A percentile compares a stretch with the other conserved stretches of the same genome.
Conservation (phyloP, 306 rosid species). For the Castanea crenata region DNA sequence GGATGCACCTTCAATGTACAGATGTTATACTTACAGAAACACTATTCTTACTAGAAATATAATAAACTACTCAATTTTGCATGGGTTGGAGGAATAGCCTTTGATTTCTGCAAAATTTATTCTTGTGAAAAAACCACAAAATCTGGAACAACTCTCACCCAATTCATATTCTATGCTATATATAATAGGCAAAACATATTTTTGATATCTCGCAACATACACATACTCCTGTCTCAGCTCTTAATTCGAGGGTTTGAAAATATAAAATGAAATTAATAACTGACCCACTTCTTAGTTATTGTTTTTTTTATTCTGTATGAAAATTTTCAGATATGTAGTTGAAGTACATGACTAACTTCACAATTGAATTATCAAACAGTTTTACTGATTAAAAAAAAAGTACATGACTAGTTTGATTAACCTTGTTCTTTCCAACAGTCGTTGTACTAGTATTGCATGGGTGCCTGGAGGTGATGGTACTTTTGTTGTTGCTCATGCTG, state of each 20-base stretch:
- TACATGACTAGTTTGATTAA: constrained; percentile 21
- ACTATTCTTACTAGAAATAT: not conserved
- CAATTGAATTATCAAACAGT: too few species aligned
- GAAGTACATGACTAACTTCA: not conserved
- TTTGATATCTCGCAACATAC: not conserved
- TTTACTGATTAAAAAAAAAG: not conserved
- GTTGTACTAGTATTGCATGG: constrained; percentile 91
- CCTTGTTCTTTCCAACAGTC: constrained; percentile 58
- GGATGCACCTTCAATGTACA: not conserved
- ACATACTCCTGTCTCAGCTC: not conserved
- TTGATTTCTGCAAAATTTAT: not conserved
- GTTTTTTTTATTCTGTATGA: not conserved
- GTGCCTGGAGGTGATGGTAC: constrained; percentile 88
- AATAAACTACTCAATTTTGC: not conserved
- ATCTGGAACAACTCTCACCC: not conserved
- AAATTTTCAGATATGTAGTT: not conserved
- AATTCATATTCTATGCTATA: not conserved
- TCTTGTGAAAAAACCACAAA: not conserved
- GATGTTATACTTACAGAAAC: not conserved
- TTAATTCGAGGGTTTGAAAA: not conserved
- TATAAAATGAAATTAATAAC: not conserved
- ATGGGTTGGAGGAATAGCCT: not conserved
- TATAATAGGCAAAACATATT: not conserved
- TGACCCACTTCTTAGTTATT: not conserved
- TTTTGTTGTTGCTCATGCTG: constrained; percentile 89